Conservation (phyloP, 768 basidiomycete genomes). For the Mycena vitilis region DNA sequence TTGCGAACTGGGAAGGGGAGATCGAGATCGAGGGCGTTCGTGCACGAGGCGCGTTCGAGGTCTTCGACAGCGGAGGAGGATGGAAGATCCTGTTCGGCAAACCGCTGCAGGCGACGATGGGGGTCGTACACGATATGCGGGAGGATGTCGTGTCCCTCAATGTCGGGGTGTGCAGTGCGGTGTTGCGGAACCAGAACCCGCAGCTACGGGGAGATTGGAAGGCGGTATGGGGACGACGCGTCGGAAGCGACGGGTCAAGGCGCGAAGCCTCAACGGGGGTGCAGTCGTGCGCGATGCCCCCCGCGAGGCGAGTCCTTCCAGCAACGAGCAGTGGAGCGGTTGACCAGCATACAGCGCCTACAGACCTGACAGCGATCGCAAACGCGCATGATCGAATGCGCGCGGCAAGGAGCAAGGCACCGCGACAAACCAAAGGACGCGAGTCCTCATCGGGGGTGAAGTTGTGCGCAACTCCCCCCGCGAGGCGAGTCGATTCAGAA, state of each 20-base stretch:
- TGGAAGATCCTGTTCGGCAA: constrained; percentile 35
- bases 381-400: too few relatives aligned
- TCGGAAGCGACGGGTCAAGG: too few relatives aligned
- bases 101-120: constrained; percentile 31
- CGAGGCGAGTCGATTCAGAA: constrained; percentile 14
- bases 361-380: not conserved
- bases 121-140: constrained; percentile 30
- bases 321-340: not conserved
- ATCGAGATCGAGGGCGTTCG: constrained; percentile 30
- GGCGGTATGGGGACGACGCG: too few relatives aligned
- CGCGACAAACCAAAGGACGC: too few relatives aligned
- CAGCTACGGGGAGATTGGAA: too few relatives aligned
- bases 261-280: constrained; percentile 10
- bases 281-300: constrained; percentile 11
- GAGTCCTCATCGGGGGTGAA: constrained; percentile 16
- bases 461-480: constrained; percentile 21
- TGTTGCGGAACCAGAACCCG: constrained; percentile 12
- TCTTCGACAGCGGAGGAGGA: constrained; percentile 38
- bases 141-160: constrained; percentile 11
- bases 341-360: not conserved
- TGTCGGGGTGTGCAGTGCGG: not conserved
- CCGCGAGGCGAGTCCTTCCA: constrained; percentile 19
- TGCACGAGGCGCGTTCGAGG: constrained; percentile 29
- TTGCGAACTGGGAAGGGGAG: constrained; percentile 37
- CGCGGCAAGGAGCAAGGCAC: not conserved